phyloP scores from a whole-genome alignment of 345 rosid species.

The Eutrema heterophyllum region DNA sequence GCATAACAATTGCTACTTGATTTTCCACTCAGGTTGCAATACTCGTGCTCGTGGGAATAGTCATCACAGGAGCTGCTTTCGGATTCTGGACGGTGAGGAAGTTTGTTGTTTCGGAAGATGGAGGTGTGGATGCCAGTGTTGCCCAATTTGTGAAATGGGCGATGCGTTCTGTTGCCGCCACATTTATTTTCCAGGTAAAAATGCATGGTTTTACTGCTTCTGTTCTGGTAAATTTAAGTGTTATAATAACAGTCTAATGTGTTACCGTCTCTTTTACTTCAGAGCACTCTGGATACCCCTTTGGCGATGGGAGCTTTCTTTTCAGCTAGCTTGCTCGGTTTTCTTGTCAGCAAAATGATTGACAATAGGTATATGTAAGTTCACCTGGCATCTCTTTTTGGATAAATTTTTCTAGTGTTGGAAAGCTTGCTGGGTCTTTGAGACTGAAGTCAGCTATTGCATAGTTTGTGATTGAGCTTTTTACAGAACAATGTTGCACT shows the following conservation, averaged over 20 bases:
- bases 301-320: conserved; percentile 46
- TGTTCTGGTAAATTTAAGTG: not conserved
- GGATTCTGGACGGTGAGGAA: conserved; percentile 94
- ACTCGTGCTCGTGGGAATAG: conserved; percentile 57
- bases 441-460: not conserved
- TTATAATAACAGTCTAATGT: not conserved
- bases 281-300: conserved; percentile 71
- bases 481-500: not conserved
- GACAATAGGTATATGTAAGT: not conserved
- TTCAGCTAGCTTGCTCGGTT: conserved; percentile 40
- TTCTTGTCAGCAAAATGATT: conserved; percentile 20
- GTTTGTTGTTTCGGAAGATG: conserved; percentile 71
- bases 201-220: not conserved
- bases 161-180: conserved; percentile 65
- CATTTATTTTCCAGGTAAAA: conserved; percentile 68
- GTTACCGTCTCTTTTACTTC: conserved; percentile 18
- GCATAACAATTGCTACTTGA: not conserved
- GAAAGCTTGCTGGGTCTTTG: not conserved
- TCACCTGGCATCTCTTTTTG: not conserved
- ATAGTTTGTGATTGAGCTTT: not conserved
- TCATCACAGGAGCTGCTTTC: conserved; percentile 85
- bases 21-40: conserved; percentile 52
- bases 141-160: conserved; percentile 97
- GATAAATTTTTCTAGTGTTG: not conserved
- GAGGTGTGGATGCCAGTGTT: conserved; percentile 70